Base-by-base conservation (phyloP, 768 basidiomycete species). In the Leccinum disarticulatum region DNA sequence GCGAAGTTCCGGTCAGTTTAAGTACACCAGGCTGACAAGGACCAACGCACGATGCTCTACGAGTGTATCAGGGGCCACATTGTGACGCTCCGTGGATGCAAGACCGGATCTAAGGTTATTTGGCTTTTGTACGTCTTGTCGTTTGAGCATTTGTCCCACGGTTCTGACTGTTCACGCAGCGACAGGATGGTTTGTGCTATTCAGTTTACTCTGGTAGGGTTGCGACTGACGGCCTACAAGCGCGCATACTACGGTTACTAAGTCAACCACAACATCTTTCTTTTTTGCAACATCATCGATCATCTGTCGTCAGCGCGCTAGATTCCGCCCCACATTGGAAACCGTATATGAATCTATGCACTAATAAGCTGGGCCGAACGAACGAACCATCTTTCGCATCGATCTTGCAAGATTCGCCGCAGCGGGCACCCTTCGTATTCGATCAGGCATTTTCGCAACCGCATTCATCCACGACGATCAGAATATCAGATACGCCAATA, bases 91-190 rank as follows among this genome's bases (percentile, higher is more conserved):
- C 84, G 92, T 38, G 92, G 92, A 22, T 93, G 91, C 70, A 93
- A 93, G 79, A 92, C 92, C 2, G 92, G 92, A 28, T 93, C 91
- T 1, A 93, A 92, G 70, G 90, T 93, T 68, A 93, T 93, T 68
- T 94, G 92, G 92, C 80, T 94, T 53, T 94, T 94, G 82, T 83
- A 70, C 52, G 81, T 54, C 4, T 52, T 41, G 35, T 27, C 48
- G 48, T 61, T 48, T 14, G 35, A n/a, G 41, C 17, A 31, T 57
- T 22, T 28, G 17, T 19, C 17, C 27, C 30, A 22, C 35, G 6
- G 49, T 54, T 55, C 64, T 63, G 55, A 61, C 43, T 6, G 47
- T 55, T n/a, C 9, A n/a, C 22, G 28, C 61, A 85, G 84, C 64
- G 85, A 86, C 66, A 79, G 83, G 71, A 86, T 85, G 85, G 81